A percentile compares a stretch with the other conserved stretches of the same genome.
Conservation (phyloP, 2,329 filamentous ascomycete genomes). For the Fusarium dlaminii region DNA sequence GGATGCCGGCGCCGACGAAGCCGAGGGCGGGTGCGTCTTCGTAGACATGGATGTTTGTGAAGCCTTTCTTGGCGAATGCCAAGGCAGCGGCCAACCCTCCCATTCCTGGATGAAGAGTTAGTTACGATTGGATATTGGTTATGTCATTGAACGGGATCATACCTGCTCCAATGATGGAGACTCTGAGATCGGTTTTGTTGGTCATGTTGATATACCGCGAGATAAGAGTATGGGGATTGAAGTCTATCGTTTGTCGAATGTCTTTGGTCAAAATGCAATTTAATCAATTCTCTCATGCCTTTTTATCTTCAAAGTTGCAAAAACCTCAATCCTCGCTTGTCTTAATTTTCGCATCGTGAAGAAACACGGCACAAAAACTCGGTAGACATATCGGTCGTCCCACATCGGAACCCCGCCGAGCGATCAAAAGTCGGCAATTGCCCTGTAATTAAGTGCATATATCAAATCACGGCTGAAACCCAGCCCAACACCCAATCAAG, state of each 20-base stretch:
- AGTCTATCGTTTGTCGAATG: rapidly evolving
- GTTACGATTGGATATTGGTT: not conserved
- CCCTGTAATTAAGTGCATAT: not conserved
- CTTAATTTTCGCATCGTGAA: rapidly evolving
- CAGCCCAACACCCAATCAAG: not conserved
- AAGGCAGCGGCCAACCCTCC: constrained; percentile 20
- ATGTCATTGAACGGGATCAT: not conserved
- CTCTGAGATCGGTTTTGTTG: not conserved
- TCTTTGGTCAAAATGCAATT: not conserved
- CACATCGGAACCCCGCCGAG: not conserved
- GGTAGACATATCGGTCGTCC: not conserved
- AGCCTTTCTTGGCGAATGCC: constrained; percentile 24
- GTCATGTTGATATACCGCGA: not conserved
- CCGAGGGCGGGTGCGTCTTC: constrained; percentile 20
- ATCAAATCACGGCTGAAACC: not conserved
- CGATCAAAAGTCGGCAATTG: not conserved
- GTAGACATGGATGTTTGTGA: constrained; percentile 21
- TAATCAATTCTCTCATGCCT: not conserved
- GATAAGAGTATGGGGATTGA: not conserved
- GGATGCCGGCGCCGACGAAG: constrained; percentile 27
- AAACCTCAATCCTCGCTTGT: rapidly evolving
- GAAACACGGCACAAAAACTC: not conserved
- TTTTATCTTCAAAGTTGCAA: not conserved
- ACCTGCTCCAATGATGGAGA: constrained; percentile 21
- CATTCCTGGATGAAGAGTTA: constrained; percentile 2